Percentiles rank a stretch among this genome's conserved stretches.
Evolutionary conservation across 768 basidiomycete species (phyloP).

Genomic region (Mrakia hoshinonis): DNA sequence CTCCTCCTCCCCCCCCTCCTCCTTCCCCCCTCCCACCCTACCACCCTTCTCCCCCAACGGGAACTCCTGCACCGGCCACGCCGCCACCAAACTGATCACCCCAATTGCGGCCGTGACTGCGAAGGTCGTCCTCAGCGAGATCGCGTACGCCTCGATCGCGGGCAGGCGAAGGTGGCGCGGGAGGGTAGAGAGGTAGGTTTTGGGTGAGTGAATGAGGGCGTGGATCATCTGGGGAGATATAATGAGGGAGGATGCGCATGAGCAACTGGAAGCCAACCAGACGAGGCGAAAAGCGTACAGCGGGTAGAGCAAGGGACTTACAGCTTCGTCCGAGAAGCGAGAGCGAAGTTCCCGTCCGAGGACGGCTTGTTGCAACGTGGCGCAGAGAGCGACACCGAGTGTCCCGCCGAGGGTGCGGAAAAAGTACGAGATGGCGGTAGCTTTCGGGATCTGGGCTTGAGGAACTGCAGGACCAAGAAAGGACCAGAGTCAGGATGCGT

Average conservation of each 20-base stretch:
- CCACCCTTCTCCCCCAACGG: slow-evolving; percentile 17
- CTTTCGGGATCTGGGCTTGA: slow-evolving; percentile 16
- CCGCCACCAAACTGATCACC: background rate
- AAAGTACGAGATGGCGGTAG: slow-evolving; percentile 24
- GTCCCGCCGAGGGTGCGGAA: slow-evolving; percentile 24
- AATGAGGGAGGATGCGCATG: background rate
- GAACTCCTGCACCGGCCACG: slow-evolving; percentile 11
- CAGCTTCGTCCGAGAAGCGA: background rate
- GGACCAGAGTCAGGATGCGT: background rate
- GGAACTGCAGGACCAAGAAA: background rate
- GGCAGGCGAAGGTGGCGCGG: background rate
- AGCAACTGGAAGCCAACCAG: background rate
- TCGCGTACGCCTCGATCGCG: slow-evolving; percentile 22
- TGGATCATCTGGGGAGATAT: slow-evolving; percentile 6
- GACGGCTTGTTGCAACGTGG: slow-evolving; percentile 20
- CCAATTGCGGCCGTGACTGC: slow-evolving; percentile 5
- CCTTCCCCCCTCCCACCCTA: slow-evolving; percentile 4
- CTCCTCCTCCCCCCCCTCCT: background rate
- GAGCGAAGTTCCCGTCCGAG: slow-evolving; percentile 2
- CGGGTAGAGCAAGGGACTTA: background rate
- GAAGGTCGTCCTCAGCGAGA: slow-evolving; percentile 16
- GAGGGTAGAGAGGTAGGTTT: slow-evolving; percentile 24
- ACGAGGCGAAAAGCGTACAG: background rate
- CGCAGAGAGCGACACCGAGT: slow-evolving; percentile 13
- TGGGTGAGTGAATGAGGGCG: slow-evolving; percentile 20